Evolutionary conservation across 352 stramenopile genomes (phyloP), one percentile per base, ranked within the genome.

Genomic region (Phytophthora litchii): DNA sequence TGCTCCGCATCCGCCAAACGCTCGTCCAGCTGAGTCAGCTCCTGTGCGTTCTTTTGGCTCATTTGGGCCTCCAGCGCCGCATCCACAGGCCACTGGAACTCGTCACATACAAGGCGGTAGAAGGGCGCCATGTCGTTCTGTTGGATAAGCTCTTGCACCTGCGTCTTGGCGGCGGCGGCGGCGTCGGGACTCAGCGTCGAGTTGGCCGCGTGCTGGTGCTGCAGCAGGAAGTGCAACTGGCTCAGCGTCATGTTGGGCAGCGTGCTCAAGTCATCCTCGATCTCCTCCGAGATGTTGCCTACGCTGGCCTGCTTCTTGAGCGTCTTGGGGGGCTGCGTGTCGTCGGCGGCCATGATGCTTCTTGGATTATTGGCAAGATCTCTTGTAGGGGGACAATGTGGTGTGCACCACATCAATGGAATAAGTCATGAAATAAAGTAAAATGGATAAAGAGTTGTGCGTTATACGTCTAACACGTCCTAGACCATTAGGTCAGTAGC

Each of bases 1-100:
- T 98, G 92, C 66, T 94, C 91, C n/a, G 96, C 96, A 57, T 98
- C 94, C 7, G 80, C 76, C 12, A 98, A 71, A 5, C 89, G 89
- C 31, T 89, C 88, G 51, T 98, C 88, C 8, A 99, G 64, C 34
- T 69, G 58, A 42, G 83, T 68, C 37, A 98, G 48, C 27, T 96
- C 78, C 0, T 74, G 70, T 2, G 83, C 80, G 67, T 94, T 95
- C 37, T 70, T 71, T 0, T 62, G 62, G 12, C 47, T 63, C 85
- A 96, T 93, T 42, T 74, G 46, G 11, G 34, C 35, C 23, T 89
- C 72, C 1, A 96, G 80, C 34, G 67, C 61, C 3, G 49, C 43
- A 55, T 96, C 82, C 21, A 83, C 50, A 0, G 74, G 57, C 83
- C 88, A 94, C 17, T 78, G 32, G 54, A 95, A 93, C 55, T 94